Percentiles rank a stretch among this genome's conserved stretches.
These are phyloP conservation scores for Podila horticola DNA, from an alignment of 192 early-diverging fungal genomes.

Conservation along the genomic window DNA sequence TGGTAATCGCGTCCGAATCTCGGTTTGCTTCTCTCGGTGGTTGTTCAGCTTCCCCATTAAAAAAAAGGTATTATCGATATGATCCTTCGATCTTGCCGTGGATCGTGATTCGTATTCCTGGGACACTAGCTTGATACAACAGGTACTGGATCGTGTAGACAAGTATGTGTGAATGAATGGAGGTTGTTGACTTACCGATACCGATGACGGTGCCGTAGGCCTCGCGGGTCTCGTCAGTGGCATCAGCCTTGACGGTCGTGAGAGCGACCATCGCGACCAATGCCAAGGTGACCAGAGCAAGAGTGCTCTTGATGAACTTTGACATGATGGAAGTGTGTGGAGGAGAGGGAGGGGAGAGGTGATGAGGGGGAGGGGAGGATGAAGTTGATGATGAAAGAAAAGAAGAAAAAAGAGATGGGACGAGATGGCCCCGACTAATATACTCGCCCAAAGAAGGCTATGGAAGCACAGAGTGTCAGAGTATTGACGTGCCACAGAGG, in stretches of 20 bases:
- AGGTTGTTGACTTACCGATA: conserved; percentile 43
- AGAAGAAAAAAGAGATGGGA: conserved; percentile 16
- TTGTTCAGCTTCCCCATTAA: too few species aligned
- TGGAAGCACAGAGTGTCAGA: conserved; percentile 1
- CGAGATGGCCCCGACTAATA: conserved; percentile 4
- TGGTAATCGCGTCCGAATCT: too few species aligned
- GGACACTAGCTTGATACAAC: too few species aligned
- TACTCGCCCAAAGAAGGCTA: background rate
- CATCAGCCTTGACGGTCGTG: conserved; percentile 49
- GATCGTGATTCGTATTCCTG: too few species aligned
- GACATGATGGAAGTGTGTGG: conserved; percentile 28
- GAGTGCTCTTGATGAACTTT: conserved; percentile 50
- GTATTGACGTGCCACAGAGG: conserved; percentile 2
- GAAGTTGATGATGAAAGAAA: conserved; percentile 16
- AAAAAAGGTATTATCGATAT: too few species aligned
- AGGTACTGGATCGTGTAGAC: background rate
- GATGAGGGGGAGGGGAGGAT: conserved; percentile 1
- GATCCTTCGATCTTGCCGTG: too few species aligned
- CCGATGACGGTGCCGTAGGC: conserved; percentile 50
- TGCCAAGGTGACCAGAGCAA: conserved; percentile 48
- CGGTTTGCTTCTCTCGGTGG: too few species aligned
- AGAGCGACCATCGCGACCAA: conserved; percentile 49
- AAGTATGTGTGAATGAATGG: background rate
- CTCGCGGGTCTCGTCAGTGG: conserved; percentile 39
- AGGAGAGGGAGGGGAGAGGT: background rate